Evolutionary conservation across 1,284 basidiomycete genomes (phyloP), one percentile per base, ranked within the genome.

Genomic region (Ustilago curta): DNA sequence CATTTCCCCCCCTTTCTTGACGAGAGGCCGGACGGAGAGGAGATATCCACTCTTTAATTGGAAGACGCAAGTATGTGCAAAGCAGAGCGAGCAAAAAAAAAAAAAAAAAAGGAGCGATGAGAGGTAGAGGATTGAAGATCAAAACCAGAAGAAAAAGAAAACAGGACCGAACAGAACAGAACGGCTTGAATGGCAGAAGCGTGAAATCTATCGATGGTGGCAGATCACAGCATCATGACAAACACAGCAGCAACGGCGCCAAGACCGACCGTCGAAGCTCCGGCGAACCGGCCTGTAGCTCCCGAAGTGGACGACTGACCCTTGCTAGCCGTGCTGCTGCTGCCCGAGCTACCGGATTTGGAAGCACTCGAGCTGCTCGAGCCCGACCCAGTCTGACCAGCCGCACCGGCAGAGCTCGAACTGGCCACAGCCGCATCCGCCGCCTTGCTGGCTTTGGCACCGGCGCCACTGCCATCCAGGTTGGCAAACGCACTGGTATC

Each of bases 401-500:
- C 8, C 19, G 35, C 48, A 47, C 11, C 56, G 29, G 37, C 21
- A 2, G 61, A 23, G 43, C 29, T 60, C 11, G 19, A 25, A 29
- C 53, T 53, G 18, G 66, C 43, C 27, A 16, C 35, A 32, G 62
- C 59, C 11, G 67, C 62, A 19, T 19, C 29, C 7, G 63, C 62
- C 16, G 62, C 32, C 21, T 49, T 44, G 18, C 59, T 63, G 29
- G 67, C 67, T 35, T 44, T 18, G 29, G 63, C 52, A 18, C 47
- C 37, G 0, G 56, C 63, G 12, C 72, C 63, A 29, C 54, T 59
- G 9, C 72, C 72, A 29, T 70, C 63, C 19, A 76, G 52, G 50
- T 68, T 52, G 51, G 68, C 69, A 32, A 52, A 77, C 18, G 75
- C 66, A 23, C 47, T 48, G 18, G 60, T 68, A 54, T 73, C 66